A percentile compares a stretch with the other conserved stretches of the same genome.
Conservation (phyloP, 306 rosid genomes). For the Glycine soja region DNA sequence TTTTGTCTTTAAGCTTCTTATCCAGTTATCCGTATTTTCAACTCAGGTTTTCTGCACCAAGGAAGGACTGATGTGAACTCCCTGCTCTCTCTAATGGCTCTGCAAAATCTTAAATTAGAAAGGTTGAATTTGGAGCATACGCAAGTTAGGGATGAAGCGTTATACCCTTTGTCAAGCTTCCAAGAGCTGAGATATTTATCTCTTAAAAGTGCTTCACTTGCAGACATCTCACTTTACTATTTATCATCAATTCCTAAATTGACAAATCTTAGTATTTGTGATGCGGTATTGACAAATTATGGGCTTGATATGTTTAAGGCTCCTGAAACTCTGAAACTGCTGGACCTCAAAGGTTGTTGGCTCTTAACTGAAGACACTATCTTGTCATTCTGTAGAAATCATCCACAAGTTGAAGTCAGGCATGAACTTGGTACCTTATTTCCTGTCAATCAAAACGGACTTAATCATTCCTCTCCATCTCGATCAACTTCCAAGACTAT, state of each 20-base stretch:
- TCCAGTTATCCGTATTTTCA: conserved; percentile 18
- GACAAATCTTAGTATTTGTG: conserved; percentile 64
- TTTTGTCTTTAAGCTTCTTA: background rate
- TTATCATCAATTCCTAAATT: conserved; percentile 75
- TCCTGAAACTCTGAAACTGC: conserved; percentile 61
- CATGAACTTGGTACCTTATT: conserved; percentile 62
- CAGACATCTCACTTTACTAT: conserved; percentile 67
- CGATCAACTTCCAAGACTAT: conserved; percentile 53
- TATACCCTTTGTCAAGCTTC: conserved; percentile 61
- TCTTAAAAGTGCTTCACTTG: conserved; percentile 65
- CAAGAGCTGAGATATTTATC: conserved; percentile 63
- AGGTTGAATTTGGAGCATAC: conserved; percentile 78
- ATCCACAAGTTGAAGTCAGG: conserved; percentile 74
- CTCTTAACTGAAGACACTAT: conserved; percentile 69
- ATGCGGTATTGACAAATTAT: conserved; percentile 75
- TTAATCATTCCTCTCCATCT: conserved; percentile 51
- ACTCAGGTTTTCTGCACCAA: conserved; percentile 64
- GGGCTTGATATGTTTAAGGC: conserved; percentile 69
- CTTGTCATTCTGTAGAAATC: conserved; percentile 59
- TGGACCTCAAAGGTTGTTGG: conserved; percentile 93
- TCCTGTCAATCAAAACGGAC: conserved; percentile 51
- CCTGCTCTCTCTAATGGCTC: conserved; percentile 56
- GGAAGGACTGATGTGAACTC: conserved; percentile 41
- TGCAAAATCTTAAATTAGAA: conserved; percentile 67
- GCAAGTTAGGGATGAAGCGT: conserved; percentile 63